Conservation (phyloP, 768 basidiomycete species). For the Hirschioporus abietinus region DNA sequence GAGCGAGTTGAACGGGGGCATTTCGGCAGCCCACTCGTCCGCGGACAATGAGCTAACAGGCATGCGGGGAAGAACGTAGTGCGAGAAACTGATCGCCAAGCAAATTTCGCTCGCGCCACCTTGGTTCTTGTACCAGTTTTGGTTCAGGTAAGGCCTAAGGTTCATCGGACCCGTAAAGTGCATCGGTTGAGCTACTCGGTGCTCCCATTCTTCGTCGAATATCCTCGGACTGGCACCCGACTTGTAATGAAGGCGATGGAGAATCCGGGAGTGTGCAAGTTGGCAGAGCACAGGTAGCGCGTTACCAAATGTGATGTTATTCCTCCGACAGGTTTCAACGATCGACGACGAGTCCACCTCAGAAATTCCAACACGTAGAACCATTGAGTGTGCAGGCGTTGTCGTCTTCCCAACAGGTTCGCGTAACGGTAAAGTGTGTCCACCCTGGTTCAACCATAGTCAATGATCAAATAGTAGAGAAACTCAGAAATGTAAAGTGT, state of each 20-base stretch:
- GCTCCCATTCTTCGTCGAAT: conserved; percentile 44
- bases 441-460: conserved; percentile 34
- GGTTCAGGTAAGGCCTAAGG: conserved; percentile 44
- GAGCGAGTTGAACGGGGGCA: conserved; percentile 37
- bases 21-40: conserved; percentile 28
- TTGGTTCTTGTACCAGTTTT: conserved; percentile 33
- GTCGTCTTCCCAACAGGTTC: conserved; percentile 30
- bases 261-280: conserved; percentile 45
- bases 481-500: not conserved
- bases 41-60: conserved; percentile 26
- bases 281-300: conserved; percentile 46
- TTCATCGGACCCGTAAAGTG: conserved; percentile 44
- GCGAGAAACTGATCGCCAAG: conserved; percentile 38
- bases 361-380: conserved; percentile 20
- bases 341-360: conserved; percentile 27
- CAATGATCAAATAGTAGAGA: not conserved
- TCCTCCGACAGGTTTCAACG: conserved; percentile 33
- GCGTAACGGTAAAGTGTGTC: conserved; percentile 46
- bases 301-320: conserved; percentile 45
- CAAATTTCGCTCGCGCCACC: conserved; percentile 42
- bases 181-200: conserved; percentile 44
- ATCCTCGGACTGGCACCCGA: conserved; percentile 34
- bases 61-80: conserved; percentile 42
- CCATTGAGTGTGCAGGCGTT: conserved; percentile 32
- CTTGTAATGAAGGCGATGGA: conserved; percentile 35